These are phyloP conservation scores for Eudorina sp. DNA, from an alignment of 139 green algal species.

Conservation along the genomic window DNA sequence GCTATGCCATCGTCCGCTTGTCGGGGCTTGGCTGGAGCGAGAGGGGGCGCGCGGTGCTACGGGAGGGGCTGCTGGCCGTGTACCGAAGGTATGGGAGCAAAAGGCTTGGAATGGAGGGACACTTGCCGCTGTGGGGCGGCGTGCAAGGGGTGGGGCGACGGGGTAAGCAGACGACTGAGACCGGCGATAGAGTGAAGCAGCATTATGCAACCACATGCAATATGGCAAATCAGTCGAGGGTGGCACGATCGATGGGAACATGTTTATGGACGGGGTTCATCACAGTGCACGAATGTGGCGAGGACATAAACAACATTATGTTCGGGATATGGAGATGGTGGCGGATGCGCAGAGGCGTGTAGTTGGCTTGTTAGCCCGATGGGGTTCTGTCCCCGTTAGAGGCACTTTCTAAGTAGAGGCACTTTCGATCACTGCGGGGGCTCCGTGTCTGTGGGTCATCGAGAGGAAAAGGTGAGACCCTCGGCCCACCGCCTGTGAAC, in stretches of 20 bases:
- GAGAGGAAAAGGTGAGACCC: not conserved
- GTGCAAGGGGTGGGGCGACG: not conserved
- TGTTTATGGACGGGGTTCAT: no score
- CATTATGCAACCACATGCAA: not conserved
- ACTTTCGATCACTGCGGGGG: not conserved
- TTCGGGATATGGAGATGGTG: no score
- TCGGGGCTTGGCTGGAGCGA: constrained; percentile 9
- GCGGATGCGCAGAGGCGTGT: no score
- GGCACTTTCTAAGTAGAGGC: not conserved
- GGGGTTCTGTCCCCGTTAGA: not conserved
- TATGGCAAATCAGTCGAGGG: no score
- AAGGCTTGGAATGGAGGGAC: no score
- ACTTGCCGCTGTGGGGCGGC: no score
- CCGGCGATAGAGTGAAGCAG: not conserved
- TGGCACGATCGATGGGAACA: no score
- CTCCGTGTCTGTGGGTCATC: not conserved
- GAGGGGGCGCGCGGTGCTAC: not conserved
- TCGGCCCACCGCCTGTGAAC: not conserved
- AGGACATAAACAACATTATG: no score
- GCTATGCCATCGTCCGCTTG: not conserved
- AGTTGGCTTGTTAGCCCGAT: no score
- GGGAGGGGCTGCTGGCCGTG: constrained; percentile 30
- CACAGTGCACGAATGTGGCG: no score
- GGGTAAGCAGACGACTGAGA: not conserved
- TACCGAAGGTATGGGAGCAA: constrained; percentile 1